Base-by-base conservation (phyloP, 768 basidiomycete genomes). In the Phanerochaete sordida region DNA sequence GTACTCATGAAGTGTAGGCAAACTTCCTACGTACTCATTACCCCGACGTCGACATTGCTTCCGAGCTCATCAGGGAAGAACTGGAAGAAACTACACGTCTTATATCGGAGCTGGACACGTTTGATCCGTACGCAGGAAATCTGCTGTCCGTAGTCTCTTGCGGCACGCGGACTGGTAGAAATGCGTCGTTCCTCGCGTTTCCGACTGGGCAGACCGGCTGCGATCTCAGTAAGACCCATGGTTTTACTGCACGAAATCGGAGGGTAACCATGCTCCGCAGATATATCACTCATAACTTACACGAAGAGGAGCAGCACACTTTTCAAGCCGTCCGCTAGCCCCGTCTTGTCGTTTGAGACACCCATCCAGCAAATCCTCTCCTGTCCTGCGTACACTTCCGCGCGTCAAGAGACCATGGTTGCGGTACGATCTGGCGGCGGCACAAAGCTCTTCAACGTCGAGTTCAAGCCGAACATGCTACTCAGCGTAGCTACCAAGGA, bases 41-140 rank as follows among this genome's bases (percentile, higher is more conserved):
- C 56, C 89, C 91, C 1, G 90, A 92, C 61, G 77, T 87, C 16
- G 88, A 91, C 60, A 76, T 93, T n/a, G 75, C 88, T 7, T 73
- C 81, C n/a, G 85, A 90, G 43, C 73, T 93, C 24, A 77, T 93
- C 47, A 72, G 81, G 53, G 80, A 82, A 27, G 78, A 85, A 58
- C 71, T 90, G 21, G 71, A 75, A 13, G 73, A 75, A 53, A 84
- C 87, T 48, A 73, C 76, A 13, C 72, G 67, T 44, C 62, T 73
- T 52, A 58, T 65, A 37, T 70, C 67, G 24, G 64, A 72, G n/a
- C 67, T 80, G 16, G 66, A 75, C 28, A 58, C 59, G 13, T 88
- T 86, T 48, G 82, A 91, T 66, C 86, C 86, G 19, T 80, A 77
- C 44, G 60, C 72, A 3, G 87, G 88, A 30, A 85, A 84, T 65